phyloP scores from a whole-genome alignment of 371 early-diverging fungal species.

The Umbelopsis sp. region DNA sequence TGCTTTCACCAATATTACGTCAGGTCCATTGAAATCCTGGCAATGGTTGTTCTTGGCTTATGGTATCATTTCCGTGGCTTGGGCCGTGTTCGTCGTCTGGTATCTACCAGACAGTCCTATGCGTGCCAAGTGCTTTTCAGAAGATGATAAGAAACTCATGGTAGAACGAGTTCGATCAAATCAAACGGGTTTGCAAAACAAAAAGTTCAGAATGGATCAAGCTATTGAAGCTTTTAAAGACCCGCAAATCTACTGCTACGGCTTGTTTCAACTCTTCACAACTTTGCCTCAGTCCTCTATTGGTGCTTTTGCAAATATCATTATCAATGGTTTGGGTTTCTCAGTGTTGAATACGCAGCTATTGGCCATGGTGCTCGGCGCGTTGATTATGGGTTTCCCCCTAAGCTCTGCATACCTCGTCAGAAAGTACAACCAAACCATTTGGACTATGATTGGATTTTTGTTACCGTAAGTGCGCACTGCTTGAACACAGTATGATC shows the following conservation, averaged over 20 bases:
- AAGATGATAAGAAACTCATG: constrained; percentile 33
- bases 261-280: constrained; percentile 23
- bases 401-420: constrained; percentile 26
- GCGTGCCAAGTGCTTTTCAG: constrained; percentile 33
- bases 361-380: constrained; percentile 33
- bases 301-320: constrained; percentile 33
- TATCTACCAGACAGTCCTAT: constrained; percentile 32
- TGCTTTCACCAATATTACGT: constrained; percentile 31
- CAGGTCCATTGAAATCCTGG: constrained; percentile 30
- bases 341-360: constrained; percentile 28
- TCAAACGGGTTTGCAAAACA: constrained; percentile 32
- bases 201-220: constrained; percentile 28
- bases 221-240: constrained; percentile 30
- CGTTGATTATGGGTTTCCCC: constrained; percentile 26
- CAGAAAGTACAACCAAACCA: constrained; percentile 24
- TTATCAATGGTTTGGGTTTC: constrained; percentile 30
- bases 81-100: constrained; percentile 25
- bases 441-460: constrained; percentile 26
- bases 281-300: constrained; percentile 30
- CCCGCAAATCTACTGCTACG: constrained; percentile 30
- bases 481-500: too few species aligned
- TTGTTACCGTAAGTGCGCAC: constrained; percentile 24
- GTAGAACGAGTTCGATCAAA: constrained; percentile 31
- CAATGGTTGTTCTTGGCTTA: constrained; percentile 32
- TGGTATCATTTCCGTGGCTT: constrained; percentile 25